phyloP scores from a whole-genome alignment of 352 stramenopile genomes.

The Peronospora destructor region DNA sequence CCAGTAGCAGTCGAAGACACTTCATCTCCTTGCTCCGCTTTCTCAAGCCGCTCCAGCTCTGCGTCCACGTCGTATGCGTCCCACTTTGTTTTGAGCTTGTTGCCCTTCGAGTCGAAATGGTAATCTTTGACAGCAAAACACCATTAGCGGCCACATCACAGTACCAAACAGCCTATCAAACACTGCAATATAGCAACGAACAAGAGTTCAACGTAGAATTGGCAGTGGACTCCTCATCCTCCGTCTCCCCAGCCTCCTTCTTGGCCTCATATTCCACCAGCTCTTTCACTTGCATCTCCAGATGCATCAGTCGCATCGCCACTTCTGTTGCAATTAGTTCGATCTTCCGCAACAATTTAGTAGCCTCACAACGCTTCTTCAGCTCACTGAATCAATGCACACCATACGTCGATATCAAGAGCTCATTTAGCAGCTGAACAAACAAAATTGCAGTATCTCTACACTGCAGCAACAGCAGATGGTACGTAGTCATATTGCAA shows the following conservation, averaged over 20 bases:
- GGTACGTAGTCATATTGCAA: neutral
- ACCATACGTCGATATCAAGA: conserved; percentile 7
- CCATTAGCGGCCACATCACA: conserved; percentile 5
- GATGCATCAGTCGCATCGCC: conserved; percentile 48
- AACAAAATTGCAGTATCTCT: conserved; percentile 1
- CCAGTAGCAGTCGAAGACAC: neutral
- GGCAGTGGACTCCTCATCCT: conserved; percentile 17
- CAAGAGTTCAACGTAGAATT: conserved; percentile 64
- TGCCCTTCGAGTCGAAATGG: conserved; percentile 78
- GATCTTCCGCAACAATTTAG: conserved; percentile 67
- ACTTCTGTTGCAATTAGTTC: conserved; percentile 67
- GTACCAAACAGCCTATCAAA: neutral
- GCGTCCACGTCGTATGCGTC: conserved; percentile 75
- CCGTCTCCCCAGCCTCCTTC: conserved; percentile 14
- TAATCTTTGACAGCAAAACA: conserved; percentile 45
- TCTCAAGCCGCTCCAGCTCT: conserved; percentile 61
- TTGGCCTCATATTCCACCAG: conserved; percentile 40
- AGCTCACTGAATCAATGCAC: conserved; percentile 10
- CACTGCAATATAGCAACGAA: conserved; percentile 13
- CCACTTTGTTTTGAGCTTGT: conserved; percentile 86
- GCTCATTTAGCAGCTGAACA: conserved; percentile 6
- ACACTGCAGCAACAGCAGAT: neutral
- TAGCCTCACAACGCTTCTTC: conserved; percentile 33
- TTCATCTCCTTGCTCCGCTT: conserved; percentile 33
- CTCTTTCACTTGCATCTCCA: conserved; percentile 64